Evolutionary conservation across 2,329 filamentous ascomycete species (phyloP).

Genomic region (Cucurbitaria berberidis): DNA sequence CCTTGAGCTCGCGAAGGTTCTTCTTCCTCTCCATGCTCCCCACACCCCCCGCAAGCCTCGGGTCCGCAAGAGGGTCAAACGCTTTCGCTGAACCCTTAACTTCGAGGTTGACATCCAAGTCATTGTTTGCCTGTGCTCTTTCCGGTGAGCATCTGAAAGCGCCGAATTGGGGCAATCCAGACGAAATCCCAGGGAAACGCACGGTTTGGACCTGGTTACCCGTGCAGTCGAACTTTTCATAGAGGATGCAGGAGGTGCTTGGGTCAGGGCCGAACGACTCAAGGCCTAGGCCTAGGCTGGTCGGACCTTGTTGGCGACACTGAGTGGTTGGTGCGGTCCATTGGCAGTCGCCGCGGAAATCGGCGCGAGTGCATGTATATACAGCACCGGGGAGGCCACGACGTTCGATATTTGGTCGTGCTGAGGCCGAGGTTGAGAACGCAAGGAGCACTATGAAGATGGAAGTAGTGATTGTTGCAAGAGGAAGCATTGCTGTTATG

Average conservation of each 20-base stretch:
- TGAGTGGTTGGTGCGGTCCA: constrained; percentile 32
- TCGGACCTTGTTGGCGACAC: constrained; percentile 37
- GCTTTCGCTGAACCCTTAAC: constrained; percentile 3
- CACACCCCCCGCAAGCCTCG: constrained; percentile 30
- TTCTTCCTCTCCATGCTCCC: constrained; percentile 28
- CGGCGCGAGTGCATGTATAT: constrained; percentile 37
- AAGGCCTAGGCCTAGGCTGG: constrained; percentile 13
- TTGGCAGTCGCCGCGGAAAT: constrained; percentile 38
- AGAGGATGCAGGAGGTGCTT: constrained; percentile 37
- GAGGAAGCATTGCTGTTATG: constrained; percentile 4
- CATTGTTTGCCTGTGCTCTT: constrained; percentile 7
- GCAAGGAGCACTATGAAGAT: constrained; percentile 13
- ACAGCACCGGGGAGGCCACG: constrained; percentile 46
- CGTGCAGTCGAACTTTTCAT: constrained; percentile 27
- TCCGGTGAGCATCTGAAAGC: constrained; percentile 33
- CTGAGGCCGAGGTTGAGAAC: constrained; percentile 13
- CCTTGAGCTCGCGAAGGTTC: constrained; percentile 23
- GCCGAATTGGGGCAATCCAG: constrained; percentile 27
- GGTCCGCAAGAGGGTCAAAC: constrained; percentile 11
- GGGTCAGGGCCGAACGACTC: constrained; percentile 43
- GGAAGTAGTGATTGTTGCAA: background rate
- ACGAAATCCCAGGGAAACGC: constrained; percentile 32
- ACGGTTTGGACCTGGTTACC: constrained; percentile 25
- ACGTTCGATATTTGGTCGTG: constrained; percentile 22
- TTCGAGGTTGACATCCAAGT: background rate